These are phyloP conservation scores for Zangia roseola DNA, from an alignment of 768 basidiomycete species.

Conservation along the genomic window DNA sequence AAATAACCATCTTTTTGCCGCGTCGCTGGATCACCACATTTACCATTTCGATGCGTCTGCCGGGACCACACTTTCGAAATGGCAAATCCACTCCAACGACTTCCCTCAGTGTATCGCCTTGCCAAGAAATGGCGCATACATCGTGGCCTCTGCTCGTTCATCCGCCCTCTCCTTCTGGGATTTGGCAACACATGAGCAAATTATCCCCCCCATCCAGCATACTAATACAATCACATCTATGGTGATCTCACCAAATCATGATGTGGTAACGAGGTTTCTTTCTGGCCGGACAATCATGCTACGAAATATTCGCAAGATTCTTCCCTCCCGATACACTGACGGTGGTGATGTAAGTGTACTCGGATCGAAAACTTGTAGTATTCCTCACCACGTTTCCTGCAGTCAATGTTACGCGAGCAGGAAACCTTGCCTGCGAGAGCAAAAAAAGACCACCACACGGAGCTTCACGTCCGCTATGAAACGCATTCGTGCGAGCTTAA, in stretches of 20 bases:
- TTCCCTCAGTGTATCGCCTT: background rate
- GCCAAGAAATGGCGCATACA: background rate
- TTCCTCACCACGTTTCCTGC: too few species aligned
- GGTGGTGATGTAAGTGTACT: too few species aligned
- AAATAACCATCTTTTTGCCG: too few species aligned
- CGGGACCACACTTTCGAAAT: background rate
- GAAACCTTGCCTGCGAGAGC: too few species aligned
- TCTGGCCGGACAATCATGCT: background rate
- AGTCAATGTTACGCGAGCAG: too few species aligned
- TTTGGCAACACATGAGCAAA: background rate
- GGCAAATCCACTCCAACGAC: background rate
- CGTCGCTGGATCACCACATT: background rate
- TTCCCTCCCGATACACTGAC: background rate
- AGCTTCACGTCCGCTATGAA: too few species aligned
- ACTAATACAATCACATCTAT: background rate
- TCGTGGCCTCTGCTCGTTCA: background rate
- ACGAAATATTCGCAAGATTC: background rate
- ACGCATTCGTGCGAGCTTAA: too few species aligned
- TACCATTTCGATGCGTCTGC: too few species aligned
- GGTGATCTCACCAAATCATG: background rate
- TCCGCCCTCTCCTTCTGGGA: background rate
- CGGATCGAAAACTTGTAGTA: too few species aligned
- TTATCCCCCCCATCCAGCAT: background rate
- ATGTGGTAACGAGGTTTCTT: background rate
- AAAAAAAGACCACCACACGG: too few species aligned